Base-by-base conservation (phyloP, 2,329 filamentous ascomycete species). In the Dryadomyces sulphureus region DNA sequence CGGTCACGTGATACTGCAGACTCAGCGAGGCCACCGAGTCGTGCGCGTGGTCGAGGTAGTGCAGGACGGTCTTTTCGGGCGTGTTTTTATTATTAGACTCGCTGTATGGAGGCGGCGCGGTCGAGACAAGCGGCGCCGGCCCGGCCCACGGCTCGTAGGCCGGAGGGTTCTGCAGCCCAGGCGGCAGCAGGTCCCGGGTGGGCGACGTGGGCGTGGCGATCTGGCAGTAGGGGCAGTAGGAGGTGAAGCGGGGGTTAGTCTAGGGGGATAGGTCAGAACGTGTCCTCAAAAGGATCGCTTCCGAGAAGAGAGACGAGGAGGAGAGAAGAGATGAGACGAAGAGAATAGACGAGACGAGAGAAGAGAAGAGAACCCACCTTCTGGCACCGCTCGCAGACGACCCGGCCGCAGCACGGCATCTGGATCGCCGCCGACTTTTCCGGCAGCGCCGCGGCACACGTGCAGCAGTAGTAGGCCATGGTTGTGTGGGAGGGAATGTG, bases 161-260 rank as follows among this genome's bases (percentile, higher is more conserved):
- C 1, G 81, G 81, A n/a, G 81, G 81, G 49, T 81, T 75, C 56
- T 70, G 73, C 21, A 86, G 68, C 11, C 80, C 77, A 61, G 78
- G 77, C 1, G 77, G 68, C 4, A 73, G 61, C 11, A 79, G 61
- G 17, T 27, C 17, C n/a, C 16, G 21, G 4, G 41, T 5, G 7
- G 45, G 46, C 9, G 50, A 44, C 11, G 19, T 75, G 75, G 38
- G 42, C 3, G 66, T 72, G 5, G 79, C 79, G 54, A 86, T 73
- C 61, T 90, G 85, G 59, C 85, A 92, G 60, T 83, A 90, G 0
- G 84, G 84, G 57, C 77, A 77, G 59, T 77, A 77, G 30, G 68
- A 65, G 45, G 72, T 71, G 62, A 86, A 88, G 36, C 83, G 77
- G 25, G 69, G 65, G 58, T 87, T 87, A 41, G 73, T 63, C 74